These are phyloP conservation scores for Boletus vermiculosoides DNA, from an alignment of 768 basidiomycete genomes.

Conservation along the genomic window DNA sequence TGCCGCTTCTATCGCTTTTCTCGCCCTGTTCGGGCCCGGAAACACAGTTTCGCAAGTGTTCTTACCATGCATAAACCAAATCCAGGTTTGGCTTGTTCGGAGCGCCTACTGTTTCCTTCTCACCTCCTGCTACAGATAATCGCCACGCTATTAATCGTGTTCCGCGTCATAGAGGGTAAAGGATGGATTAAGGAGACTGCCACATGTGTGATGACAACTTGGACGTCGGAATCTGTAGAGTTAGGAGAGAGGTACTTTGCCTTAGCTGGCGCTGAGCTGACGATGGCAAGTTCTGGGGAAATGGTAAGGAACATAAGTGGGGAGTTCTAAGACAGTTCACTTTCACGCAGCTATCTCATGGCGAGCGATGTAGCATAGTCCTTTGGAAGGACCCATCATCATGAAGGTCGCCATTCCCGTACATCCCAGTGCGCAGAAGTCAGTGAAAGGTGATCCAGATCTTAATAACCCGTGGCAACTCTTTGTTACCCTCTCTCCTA, in stretches of 20 bases:
- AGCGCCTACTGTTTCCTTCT: background rate
- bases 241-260: background rate
- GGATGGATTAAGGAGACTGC: slow-evolving; percentile 5
- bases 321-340: too few species aligned
- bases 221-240: background rate
- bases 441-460: too few species aligned
- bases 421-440: too few species aligned
- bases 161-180: slow-evolving; percentile 8
- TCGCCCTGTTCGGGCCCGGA: slow-evolving; percentile 25
- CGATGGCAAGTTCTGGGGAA: background rate
- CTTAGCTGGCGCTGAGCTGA: background rate
- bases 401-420: too few species aligned
- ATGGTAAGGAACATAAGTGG: background rate
- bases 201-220: background rate
- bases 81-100: slow-evolving; percentile 22
- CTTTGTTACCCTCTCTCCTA: too few species aligned
- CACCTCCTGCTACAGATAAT: background rate
- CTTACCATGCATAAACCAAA: slow-evolving; percentile 27
- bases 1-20: slow-evolving; percentile 27
- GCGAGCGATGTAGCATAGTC: too few species aligned
- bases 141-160: background rate
- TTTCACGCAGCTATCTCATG: too few species aligned
- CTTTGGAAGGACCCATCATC: too few species aligned
- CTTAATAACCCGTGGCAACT: too few species aligned
- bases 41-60: slow-evolving; percentile 29